Conservation (phyloP, 805 yeast genomes). For the Grigorovia transvaalensis region DNA sequence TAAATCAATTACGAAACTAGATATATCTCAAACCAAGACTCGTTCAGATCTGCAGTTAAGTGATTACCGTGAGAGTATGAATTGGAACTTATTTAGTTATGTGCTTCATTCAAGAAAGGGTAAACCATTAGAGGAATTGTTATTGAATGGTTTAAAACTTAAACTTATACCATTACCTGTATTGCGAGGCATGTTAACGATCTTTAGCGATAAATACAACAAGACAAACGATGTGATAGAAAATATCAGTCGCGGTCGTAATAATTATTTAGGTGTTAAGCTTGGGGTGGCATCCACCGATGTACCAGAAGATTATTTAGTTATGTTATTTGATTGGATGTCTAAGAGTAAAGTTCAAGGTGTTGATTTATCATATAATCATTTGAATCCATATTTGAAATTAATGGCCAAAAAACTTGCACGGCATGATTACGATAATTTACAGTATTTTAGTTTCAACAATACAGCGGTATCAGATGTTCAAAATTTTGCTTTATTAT, state of each 20-base stretch:
- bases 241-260: neutral
- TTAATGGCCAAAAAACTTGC: constrained; percentile 19
- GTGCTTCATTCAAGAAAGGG: constrained; percentile 62
- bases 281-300: constrained; percentile 74
- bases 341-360: constrained; percentile 39
- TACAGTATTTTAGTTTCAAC: constrained; percentile 51
- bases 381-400: constrained; percentile 32
- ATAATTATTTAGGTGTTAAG: constrained; percentile 25
- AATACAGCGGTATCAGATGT: constrained; percentile 48
- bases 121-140: constrained; percentile 52
- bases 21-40: constrained; percentile 54
- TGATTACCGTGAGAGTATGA: constrained; percentile 59
- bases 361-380: constrained; percentile 77
- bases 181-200: constrained; percentile 45
- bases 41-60: constrained; percentile 26
- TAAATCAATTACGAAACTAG: constrained; percentile 46
- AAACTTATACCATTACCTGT: constrained; percentile 36
- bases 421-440: constrained; percentile 11
- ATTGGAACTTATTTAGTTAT: constrained; percentile 70
- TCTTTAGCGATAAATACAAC: constrained; percentile 44
- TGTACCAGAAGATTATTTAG: constrained; percentile 47
- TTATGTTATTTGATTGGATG: constrained; percentile 50
- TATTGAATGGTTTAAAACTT: constrained; percentile 69
- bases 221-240: constrained; percentile 9
- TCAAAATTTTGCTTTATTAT: constrained; percentile 39